These are phyloP conservation scores for Claviceps citrina DNA, from an alignment of 2,329 filamentous ascomycete genomes.

Conservation along the genomic window DNA sequence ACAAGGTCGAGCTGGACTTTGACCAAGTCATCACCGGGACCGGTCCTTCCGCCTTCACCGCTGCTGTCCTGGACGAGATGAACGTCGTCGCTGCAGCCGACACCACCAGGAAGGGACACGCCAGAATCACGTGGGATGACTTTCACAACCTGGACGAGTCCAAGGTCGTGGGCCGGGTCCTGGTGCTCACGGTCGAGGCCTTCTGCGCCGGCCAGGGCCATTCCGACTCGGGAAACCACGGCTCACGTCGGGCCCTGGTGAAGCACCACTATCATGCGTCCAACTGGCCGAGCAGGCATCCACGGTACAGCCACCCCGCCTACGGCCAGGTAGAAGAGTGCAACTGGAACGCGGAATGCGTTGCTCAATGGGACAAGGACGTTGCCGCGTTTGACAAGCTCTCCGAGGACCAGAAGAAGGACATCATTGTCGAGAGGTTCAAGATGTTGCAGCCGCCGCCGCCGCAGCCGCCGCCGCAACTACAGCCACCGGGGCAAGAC, in stretches of 20 bases:
- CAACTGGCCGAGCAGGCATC: constrained; percentile 52
- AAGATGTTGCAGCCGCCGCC: constrained; percentile 4
- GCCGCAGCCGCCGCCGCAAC: neutral
- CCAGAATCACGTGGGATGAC: constrained; percentile 40
- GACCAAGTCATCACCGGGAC: constrained; percentile 61
- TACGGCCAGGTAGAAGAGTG: constrained; percentile 57
- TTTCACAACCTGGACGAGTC: constrained; percentile 55
- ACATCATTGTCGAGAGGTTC: constrained; percentile 23
- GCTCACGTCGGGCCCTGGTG: constrained; percentile 48
- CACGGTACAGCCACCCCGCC: constrained; percentile 50
- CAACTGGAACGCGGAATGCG: constrained; percentile 53
- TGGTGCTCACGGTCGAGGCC: constrained; percentile 55
- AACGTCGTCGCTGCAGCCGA: constrained; percentile 20
- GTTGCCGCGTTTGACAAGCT: constrained; percentile 44
- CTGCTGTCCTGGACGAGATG: constrained; percentile 50
- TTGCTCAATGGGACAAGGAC: constrained; percentile 49
- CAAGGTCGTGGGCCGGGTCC: constrained; percentile 45
- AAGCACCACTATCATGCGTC: constrained; percentile 65
- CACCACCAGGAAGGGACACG: constrained; percentile 12
- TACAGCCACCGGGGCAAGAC: neutral
- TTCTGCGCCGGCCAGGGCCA: constrained; percentile 61
- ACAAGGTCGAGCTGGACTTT: constrained; percentile 50
- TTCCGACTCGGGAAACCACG: constrained; percentile 56
- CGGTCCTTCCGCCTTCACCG: constrained; percentile 54
- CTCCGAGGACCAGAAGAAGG: constrained; percentile 42